Base-by-base conservation (phyloP, 768 basidiomycete genomes). In the Tulasnella sp. region DNA sequence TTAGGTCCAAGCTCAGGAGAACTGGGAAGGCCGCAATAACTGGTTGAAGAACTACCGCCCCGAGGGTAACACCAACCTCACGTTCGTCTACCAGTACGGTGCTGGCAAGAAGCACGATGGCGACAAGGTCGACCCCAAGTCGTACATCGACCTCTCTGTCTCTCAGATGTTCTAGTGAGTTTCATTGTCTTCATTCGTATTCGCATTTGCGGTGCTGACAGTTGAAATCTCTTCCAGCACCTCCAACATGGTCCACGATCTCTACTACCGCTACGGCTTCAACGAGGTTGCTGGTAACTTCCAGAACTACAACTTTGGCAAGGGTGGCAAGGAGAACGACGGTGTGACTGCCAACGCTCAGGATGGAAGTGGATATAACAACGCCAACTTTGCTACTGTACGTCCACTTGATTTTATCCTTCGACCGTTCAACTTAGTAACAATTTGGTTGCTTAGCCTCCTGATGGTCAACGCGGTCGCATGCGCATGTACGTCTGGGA, bases 401-500 rank as follows among this genome's bases (percentile, higher is more conserved):
- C 3, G 68, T 75, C 12, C 22, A 39, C 35, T 32, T 32, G 22
- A 26, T 16, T 92, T 80, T 90, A 16, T 17, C 3, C 17, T 52
- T 34, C 62, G 52, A 32, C 1, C 3, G 52, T 6, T 35, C 17
- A 19, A 35, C 19, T 36, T 42, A 42, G 40, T 17, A 32, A 14
- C 11, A 11, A 22, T 22, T 39, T 73, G 35, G 34, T 29, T 52
- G 32, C 17, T 37, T 75, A 75, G 42, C 82, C 83, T n/a, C 81
- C 82, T 19, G 83, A 94, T 76, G 92, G 91, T 36, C 86, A 88
- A 84, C 91, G 93, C 77, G 93, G 92, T 3, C 88, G 92, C 68
- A 95, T 94, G 90, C 86, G 95, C 75, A 98, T 95, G 95, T 95
- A 95, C 81, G 83, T 95, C 62, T 99, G 96, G 96, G 91, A 93